Evolutionary conservation across 2,329 filamentous ascomycete genomes (phyloP).

Genomic region (Ophiocordyceps unilateralis): DNA sequence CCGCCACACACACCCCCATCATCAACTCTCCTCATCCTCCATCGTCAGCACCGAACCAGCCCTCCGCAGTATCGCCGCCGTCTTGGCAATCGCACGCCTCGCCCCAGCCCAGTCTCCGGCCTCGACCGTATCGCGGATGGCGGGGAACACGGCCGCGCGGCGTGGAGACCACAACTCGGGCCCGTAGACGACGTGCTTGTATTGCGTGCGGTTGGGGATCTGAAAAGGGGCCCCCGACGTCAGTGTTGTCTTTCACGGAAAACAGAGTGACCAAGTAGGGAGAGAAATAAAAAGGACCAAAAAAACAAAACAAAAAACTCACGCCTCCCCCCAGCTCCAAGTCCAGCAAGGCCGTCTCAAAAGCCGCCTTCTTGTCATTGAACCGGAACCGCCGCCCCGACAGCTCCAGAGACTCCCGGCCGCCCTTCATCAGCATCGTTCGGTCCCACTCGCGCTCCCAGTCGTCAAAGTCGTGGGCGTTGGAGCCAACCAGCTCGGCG

Average conservation of each 20-base stretch:
- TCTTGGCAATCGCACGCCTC: slow-evolving; percentile 51
- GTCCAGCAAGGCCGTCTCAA: slow-evolving; percentile 75
- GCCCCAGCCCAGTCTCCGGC: slow-evolving; percentile 53
- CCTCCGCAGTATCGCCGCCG: slow-evolving; percentile 46
- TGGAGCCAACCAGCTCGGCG: slow-evolving; percentile 35
- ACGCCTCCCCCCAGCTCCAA: slow-evolving; percentile 54
- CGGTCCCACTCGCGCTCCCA: slow-evolving; percentile 70
- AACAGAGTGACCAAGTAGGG: neutral
- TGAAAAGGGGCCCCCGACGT: too few species aligned
- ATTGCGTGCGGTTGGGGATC: slow-evolving; percentile 78
- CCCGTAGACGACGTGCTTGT: slow-evolving; percentile 82
- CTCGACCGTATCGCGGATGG: slow-evolving; percentile 67
- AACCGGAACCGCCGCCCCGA: slow-evolving; percentile 53
- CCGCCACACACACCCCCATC: neutral
- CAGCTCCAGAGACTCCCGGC: slow-evolving; percentile 57
- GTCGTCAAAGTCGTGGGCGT: slow-evolving; percentile 41
- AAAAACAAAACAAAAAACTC: too few species aligned
- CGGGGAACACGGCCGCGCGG: slow-evolving; percentile 34
- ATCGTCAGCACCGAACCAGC: slow-evolving; percentile 29
- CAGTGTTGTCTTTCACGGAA: neutral
- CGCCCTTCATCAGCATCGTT: slow-evolving; percentile 50
- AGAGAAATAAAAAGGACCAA: slow-evolving; percentile 11
- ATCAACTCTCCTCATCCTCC: slow-evolving; percentile 7
- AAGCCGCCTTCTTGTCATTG: slow-evolving; percentile 62
- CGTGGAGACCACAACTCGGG: slow-evolving; percentile 54